phyloP scores from a whole-genome alignment of 257 asterid species.

The Capsicum chinense region DNA sequence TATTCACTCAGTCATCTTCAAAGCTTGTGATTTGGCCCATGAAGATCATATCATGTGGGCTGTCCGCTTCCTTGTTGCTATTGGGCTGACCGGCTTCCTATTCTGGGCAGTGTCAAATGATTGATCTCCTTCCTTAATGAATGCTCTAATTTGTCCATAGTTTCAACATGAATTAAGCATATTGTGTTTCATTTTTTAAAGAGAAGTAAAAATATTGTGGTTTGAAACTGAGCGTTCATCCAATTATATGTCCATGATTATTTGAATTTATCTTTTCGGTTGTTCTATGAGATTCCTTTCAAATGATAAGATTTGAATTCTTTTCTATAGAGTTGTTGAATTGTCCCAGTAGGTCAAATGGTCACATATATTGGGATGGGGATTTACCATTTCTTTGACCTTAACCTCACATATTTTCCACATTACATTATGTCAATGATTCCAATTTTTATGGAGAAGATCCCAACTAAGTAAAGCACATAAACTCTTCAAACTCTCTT shows the following conservation, averaged over 20 bases:
- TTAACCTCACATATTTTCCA: conserved; percentile 4
- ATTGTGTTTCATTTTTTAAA: conserved; percentile 1
- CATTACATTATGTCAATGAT: not conserved
- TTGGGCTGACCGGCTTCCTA: not conserved
- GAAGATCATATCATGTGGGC: not conserved
- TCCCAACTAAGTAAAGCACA: conserved; percentile 2
- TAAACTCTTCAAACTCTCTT: not conserved
- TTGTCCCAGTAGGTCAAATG: conserved; percentile 5
- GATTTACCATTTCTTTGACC: conserved; percentile 24
- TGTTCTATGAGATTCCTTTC: not conserved
- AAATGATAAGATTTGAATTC: not conserved
- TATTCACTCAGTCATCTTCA: not conserved
- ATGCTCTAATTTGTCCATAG: not conserved
- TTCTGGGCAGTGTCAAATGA: conserved; percentile 4
- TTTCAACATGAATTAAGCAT: not conserved
- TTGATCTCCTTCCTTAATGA: not conserved
- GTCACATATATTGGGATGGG: not conserved
- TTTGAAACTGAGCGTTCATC: not conserved
- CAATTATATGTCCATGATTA: not conserved
- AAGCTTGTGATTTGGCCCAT: conserved; percentile 5
- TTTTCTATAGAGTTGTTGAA: not conserved
- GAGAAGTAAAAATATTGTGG: not conserved
- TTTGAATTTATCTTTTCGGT: not conserved
- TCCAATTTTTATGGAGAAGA: not conserved
- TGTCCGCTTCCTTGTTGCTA: not conserved